These are phyloP conservation scores for Astrothelium subdiscretum DNA, from an alignment of 495 filamentous ascomycete species.

Conservation along the genomic window DNA sequence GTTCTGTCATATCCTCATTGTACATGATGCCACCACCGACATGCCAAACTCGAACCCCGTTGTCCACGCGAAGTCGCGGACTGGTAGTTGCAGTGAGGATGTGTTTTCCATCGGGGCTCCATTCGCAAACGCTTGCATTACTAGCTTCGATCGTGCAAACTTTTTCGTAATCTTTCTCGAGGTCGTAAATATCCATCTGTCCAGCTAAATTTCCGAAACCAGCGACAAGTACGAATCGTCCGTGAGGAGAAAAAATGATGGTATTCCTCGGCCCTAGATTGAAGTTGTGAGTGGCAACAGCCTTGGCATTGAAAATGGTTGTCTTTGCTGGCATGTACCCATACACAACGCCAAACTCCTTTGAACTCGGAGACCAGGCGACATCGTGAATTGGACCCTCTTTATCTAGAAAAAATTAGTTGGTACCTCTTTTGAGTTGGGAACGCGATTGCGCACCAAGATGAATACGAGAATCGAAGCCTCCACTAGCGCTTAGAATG, in stretches of 20 bases:
- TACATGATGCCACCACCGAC: constrained; percentile 86
- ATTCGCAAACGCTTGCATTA: constrained; percentile 88
- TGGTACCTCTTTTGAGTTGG: not conserved
- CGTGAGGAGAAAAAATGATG: constrained; percentile 87
- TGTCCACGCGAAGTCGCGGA: constrained; percentile 88
- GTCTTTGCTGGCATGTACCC: constrained; percentile 98
- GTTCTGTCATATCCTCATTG: constrained; percentile 82
- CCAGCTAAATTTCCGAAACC: constrained; percentile 96
- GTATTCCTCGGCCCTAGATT: constrained; percentile 83
- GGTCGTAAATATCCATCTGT: constrained; percentile 94
- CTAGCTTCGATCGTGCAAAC: constrained; percentile 89
- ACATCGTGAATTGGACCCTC: constrained; percentile 98
- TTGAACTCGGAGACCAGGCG: constrained; percentile 91
- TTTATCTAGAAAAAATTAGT: constrained; percentile 51
- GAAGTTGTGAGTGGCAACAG: constrained; percentile 68
- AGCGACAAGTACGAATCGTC: constrained; percentile 83
- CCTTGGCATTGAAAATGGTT: constrained; percentile 85
- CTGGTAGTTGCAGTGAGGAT: constrained; percentile 96
- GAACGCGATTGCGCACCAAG: constrained; percentile 41
- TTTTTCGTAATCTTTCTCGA: constrained; percentile 83
- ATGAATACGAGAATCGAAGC: constrained; percentile 82
- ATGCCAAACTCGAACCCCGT: constrained; percentile 92
- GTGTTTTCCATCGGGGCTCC: constrained; percentile 89
- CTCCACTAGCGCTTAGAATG: constrained; percentile 79
- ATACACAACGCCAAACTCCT: constrained; percentile 93